A percentile compares a stretch with the other conserved stretches of the same genome.
Evolutionary conservation across 345 rosid species (phyloP).

Genomic region (Aurinia saxatilis): DNA sequence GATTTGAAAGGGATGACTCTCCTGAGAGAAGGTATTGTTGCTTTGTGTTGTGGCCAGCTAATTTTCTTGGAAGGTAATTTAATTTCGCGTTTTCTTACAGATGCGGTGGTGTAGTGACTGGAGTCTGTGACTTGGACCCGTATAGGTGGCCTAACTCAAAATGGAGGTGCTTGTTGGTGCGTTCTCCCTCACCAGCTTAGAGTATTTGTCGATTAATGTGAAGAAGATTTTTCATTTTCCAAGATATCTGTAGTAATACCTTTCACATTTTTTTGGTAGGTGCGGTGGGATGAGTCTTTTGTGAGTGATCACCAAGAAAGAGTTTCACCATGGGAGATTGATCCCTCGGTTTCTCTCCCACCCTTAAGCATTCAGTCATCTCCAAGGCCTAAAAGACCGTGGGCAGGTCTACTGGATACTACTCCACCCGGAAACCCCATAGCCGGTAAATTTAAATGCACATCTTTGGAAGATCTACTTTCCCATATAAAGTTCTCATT

Average conservation of each 20-base stretch:
- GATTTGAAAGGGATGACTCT: conserved; percentile 72
- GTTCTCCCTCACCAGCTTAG: conserved; percentile 11
- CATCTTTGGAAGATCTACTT: neutral
- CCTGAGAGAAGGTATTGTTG: conserved; percentile 72
- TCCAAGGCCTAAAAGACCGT: conserved; percentile 71
- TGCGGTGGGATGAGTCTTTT: conserved; percentile 75
- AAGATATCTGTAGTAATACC: neutral
- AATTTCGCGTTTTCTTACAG: conserved; percentile 30
- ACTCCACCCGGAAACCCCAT: conserved; percentile 44
- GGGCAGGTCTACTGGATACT: conserved; percentile 50
- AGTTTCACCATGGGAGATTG: conserved; percentile 93
- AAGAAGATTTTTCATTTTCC: neutral
- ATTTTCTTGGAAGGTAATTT: neutral
- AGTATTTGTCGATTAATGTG: neutral
- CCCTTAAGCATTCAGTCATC: conserved; percentile 69
- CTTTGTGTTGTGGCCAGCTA: neutral
- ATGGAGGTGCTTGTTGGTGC: conserved; percentile 88
- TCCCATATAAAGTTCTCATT: neutral
- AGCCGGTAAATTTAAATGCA: conserved; percentile 32
- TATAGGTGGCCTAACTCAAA: conserved; percentile 85
- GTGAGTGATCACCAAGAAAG: conserved; percentile 52
- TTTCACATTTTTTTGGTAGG: conserved; percentile 37
- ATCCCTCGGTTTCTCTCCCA: conserved; percentile 63
- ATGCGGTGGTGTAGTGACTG: conserved; percentile 65
- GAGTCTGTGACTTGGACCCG: conserved; percentile 66